phyloP scores from a whole-genome alignment of 768 basidiomycete species.

The Leccinum broughii region DNA sequence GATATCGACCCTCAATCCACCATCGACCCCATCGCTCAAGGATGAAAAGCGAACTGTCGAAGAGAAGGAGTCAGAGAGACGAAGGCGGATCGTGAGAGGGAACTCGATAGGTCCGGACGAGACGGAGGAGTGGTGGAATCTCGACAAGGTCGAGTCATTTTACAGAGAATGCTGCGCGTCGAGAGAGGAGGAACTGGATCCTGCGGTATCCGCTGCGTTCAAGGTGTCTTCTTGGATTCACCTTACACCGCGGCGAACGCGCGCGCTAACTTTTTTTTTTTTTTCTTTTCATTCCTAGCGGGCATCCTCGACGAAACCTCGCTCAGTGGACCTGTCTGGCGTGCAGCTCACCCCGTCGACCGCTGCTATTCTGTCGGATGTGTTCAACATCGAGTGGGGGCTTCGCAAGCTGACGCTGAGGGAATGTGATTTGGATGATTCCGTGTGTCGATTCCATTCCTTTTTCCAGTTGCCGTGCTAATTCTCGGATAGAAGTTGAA shows the following conservation, averaged over 20 bases:
- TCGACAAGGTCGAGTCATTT: constrained; percentile 45
- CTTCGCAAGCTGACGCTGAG: constrained; percentile 43
- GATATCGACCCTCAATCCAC: constrained; percentile 82
- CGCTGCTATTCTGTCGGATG: constrained; percentile 84
- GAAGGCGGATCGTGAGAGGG: constrained; percentile 65
- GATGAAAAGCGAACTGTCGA: constrained; percentile 84
- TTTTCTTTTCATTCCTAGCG: background rate
- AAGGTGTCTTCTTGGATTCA: constrained; percentile 46
- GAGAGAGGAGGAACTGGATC: constrained; percentile 66
- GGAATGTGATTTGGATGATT: constrained; percentile 35
- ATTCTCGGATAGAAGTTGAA: background rate
- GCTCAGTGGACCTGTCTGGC: background rate
- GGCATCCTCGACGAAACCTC: background rate
- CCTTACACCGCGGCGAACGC: background rate
- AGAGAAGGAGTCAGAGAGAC: constrained; percentile 68
- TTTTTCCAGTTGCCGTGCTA: background rate
- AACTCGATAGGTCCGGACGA: constrained; percentile 39
- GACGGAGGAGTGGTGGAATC: constrained; percentile 74
- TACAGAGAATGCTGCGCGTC: constrained; percentile 84
- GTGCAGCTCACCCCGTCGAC: background rate
- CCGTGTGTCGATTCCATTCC: background rate
- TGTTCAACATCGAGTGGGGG: constrained; percentile 60
- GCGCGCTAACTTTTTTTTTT: constrained; percentile 24
- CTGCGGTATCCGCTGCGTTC: constrained; percentile 64
- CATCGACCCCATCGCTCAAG: constrained; percentile 73